Evolutionary conservation across 179 eudicot genomes (phyloP).

Genomic region (Actinidia arguta): DNA sequence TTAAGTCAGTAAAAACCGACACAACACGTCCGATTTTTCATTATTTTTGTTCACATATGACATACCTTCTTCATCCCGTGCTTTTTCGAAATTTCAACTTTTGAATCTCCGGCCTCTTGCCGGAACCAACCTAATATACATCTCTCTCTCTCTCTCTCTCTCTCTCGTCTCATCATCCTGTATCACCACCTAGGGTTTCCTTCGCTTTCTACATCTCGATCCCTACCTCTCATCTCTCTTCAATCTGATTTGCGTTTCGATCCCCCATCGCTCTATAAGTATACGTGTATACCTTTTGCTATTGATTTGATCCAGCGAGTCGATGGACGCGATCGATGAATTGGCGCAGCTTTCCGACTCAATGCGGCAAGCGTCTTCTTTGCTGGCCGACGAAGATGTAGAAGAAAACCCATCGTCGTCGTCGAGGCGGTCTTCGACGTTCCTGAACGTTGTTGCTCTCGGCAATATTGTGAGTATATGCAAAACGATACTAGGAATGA

Average conservation of each 20-base stretch:
- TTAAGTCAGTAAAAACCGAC: too few species aligned
- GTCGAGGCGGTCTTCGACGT: conserved; percentile 64
- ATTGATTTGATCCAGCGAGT: neutral
- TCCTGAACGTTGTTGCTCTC: conserved; percentile 86
- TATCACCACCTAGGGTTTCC: conserved; percentile 15
- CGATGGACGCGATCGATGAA: conserved; percentile 96
- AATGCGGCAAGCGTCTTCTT: conserved; percentile 88
- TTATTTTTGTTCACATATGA: too few species aligned
- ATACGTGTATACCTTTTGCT: neutral
- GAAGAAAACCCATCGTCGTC: conserved; percentile 63
- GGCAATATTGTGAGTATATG: conserved; percentile 78
- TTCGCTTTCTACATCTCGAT: neutral
- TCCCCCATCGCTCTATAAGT: neutral
- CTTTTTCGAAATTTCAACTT: conserved; percentile 21
- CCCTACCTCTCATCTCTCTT: neutral
- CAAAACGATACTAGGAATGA: neutral
- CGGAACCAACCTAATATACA: neutral
- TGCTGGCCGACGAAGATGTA: conserved; percentile 87
- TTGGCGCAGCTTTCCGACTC: conserved; percentile 84
- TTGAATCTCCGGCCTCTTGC: conserved; percentile 25
- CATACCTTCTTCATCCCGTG: neutral
- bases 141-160: neutral
- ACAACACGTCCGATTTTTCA: too few species aligned
- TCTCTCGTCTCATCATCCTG: neutral
- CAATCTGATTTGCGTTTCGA: conserved; percentile 27